Conservation (phyloP, 768 basidiomycete genomes). For the Boletus barrowsii region DNA sequence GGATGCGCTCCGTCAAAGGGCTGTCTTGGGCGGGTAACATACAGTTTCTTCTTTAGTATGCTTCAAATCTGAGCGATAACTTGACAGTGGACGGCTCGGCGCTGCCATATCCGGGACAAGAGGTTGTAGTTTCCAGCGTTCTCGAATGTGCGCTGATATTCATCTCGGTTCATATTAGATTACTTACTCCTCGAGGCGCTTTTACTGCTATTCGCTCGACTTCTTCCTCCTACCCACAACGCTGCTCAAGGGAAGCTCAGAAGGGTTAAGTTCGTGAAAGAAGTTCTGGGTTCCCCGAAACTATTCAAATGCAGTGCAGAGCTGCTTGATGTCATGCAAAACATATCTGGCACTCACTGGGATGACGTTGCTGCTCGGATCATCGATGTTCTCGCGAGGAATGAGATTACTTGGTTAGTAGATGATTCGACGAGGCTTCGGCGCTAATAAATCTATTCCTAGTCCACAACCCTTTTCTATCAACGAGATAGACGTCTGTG, state of each 20-base stretch:
- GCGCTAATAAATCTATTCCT: conserved; percentile 3
- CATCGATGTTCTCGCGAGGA: conserved; percentile 43
- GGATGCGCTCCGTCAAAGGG: conserved; percentile 41
- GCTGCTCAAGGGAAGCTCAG: conserved; percentile 33
- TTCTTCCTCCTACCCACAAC: conserved; percentile 46
- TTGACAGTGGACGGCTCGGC: conserved; percentile 45
- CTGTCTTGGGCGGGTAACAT: conserved; percentile 49
- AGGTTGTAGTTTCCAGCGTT: conserved; percentile 34
- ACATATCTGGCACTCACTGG: conserved; percentile 48
- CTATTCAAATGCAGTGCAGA: conserved; percentile 36
- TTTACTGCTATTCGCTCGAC: conserved; percentile 52
- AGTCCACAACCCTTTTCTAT: conserved; percentile 63
- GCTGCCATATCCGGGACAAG: conserved; percentile 43
- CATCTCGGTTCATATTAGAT: conserved; percentile 34
- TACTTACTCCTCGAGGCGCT: conserved; percentile 57
- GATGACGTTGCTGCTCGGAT: conserved; percentile 48
- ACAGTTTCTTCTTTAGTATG: not conserved
- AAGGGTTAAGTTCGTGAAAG: conserved; percentile 47
- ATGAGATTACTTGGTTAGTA: conserved; percentile 48
- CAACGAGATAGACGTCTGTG: conserved; percentile 38
- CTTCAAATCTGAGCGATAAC: not conserved
- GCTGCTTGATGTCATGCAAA: conserved; percentile 41
- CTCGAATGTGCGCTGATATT: not conserved
- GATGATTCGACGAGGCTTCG: not conserved
- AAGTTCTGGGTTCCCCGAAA: conserved; percentile 45